Evolutionary conservation across 495 filamentous ascomycete genomes (phyloP).

Genomic region (Hyaloscypha variabilis): DNA sequence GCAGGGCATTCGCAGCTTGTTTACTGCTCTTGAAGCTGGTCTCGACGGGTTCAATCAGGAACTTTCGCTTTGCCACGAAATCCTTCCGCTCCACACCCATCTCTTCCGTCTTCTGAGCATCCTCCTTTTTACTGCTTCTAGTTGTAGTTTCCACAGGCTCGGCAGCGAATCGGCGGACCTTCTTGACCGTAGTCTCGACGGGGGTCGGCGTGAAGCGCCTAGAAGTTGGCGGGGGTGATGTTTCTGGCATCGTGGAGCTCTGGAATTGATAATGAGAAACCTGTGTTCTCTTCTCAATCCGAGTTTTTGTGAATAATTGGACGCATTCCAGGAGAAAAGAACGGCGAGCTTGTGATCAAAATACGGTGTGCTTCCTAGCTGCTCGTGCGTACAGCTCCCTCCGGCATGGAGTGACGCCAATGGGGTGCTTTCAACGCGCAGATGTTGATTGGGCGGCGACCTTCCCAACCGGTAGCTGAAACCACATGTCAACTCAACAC

Average conservation of each 20-base stretch:
- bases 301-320: slow-evolving; percentile 25
- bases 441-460: slow-evolving; percentile 9
- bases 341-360: slow-evolving; percentile 30
- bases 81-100: slow-evolving; percentile 19
- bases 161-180: slow-evolving; percentile 29
- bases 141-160: slow-evolving; percentile 32
- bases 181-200: slow-evolving; percentile 30
- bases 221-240: slow-evolving; percentile 23
- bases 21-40: slow-evolving; percentile 57
- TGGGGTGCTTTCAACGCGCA: slow-evolving; percentile 5
- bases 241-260: slow-evolving; percentile 22
- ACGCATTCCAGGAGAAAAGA: slow-evolving; percentile 22
- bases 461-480: slow-evolving; percentile 8
- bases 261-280: slow-evolving; percentile 14
- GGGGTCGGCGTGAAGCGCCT: slow-evolving; percentile 29
- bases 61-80: slow-evolving; percentile 42
- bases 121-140: slow-evolving; percentile 24
- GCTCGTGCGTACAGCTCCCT: slow-evolving; percentile 14
- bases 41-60: slow-evolving; percentile 63
- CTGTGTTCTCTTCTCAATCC: slow-evolving; percentile 1
- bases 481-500: slow-evolving; percentile 4
- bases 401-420: slow-evolving; percentile 20
- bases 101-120: slow-evolving; percentile 10
- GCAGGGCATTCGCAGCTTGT: slow-evolving; percentile 43
- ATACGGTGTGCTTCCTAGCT: slow-evolving; percentile 21